Evolutionary conservation across 306 rosid genomes (phyloP).

Genomic region (Acacia crassicarpa): DNA sequence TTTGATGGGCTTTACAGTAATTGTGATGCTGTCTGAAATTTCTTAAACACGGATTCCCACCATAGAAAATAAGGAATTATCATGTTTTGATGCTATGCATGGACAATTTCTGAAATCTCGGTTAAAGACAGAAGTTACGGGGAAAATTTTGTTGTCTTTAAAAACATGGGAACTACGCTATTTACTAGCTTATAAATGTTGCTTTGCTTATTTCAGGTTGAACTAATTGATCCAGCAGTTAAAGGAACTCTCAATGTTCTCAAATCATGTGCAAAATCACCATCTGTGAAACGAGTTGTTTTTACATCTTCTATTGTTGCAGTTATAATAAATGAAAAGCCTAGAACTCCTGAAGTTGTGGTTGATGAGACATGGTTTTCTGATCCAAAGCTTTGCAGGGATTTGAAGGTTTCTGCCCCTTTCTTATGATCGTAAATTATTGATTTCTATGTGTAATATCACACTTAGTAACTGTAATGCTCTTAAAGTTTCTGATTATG

Average conservation of each 20-base stretch:
- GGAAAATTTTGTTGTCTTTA: background rate
- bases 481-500: background rate
- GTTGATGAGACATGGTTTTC: slow-evolving; percentile 53
- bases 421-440: background rate
- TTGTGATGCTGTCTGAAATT: background rate
- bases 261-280: slow-evolving; percentile 41
- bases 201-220: slow-evolving; percentile 32
- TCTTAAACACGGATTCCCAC: background rate
- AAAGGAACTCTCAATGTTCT: slow-evolving; percentile 51
- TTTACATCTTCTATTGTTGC: slow-evolving; percentile 42
- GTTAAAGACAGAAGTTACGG: background rate
- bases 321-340: slow-evolving; percentile 20
- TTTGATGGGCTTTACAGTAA: background rate
- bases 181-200: slow-evolving; percentile 1
- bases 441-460: background rate
- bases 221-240: slow-evolving; percentile 45
- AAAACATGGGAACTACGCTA: background rate
- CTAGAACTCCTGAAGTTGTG: slow-evolving; percentile 25
- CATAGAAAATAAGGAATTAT: background rate
- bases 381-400: slow-evolving; percentile 31
- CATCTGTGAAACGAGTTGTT: slow-evolving; percentile 40
- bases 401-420: slow-evolving; percentile 26
- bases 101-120: background rate
- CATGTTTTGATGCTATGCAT: background rate
- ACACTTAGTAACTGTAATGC: background rate